Percentiles rank a stretch among this genome's conserved stretches.
Conservation (phyloP, 345 rosid genomes). For the Dipteronia sinensis region DNA sequence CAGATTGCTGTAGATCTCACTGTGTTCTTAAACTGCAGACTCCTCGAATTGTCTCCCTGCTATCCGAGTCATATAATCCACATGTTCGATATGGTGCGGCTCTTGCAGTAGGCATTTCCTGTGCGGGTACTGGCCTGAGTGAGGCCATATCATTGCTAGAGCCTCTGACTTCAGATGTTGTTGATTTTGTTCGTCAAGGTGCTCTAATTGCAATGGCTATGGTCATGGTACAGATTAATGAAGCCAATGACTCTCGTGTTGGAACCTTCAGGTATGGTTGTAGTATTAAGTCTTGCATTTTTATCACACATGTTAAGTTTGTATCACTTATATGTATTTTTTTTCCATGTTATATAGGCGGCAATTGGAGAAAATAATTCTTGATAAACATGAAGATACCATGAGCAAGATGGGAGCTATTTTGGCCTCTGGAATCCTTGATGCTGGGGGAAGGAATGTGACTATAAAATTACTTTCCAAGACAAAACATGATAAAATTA, state of each 20-base stretch:
- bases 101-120: conserved; percentile 98
- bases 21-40: conserved; percentile 57
- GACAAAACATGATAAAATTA: conserved; percentile 93
- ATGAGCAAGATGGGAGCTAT: conserved; percentile 99
- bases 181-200: conserved; percentile 99
- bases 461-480: conserved; percentile 91
- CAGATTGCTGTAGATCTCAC: conserved; percentile 3
- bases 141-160: conserved; percentile 99
- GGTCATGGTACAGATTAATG: conserved; percentile 97
- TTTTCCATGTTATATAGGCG: conserved; percentile 50
- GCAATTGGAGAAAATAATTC: conserved; percentile 89
- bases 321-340: conserved; percentile 5
- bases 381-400: conserved; percentile 96
- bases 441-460: conserved; percentile 99
- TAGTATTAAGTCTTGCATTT: neutral
- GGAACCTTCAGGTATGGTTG: conserved; percentile 80
- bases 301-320: neutral
- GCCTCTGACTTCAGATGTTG: conserved; percentile 96
- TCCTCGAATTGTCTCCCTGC: conserved; percentile 91
- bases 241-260: conserved; percentile 97
- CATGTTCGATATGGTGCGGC: conserved; percentile 99
- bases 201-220: conserved; percentile 99
- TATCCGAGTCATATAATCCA: conserved; percentile 97
- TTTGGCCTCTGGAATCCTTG: conserved; percentile 94
- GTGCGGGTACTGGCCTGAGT: conserved; percentile 98